A percentile compares a stretch with the other conserved stretches of the same genome.
phyloP scores from a whole-genome alignment of 176 grass and related monocot genomes.

The Raddia distichophylla region DNA sequence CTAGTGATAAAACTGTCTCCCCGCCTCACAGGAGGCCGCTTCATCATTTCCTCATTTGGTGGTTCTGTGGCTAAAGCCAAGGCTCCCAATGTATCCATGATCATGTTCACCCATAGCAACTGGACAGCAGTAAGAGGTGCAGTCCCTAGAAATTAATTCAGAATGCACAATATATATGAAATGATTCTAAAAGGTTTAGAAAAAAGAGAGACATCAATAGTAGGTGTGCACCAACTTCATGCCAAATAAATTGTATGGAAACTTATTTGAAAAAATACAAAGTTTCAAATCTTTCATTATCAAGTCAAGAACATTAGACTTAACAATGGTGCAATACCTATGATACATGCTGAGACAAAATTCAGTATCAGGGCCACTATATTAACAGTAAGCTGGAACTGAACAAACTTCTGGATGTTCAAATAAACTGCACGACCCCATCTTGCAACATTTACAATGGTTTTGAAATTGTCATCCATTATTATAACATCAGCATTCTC shows the following conservation, averaged over 20 bases:
- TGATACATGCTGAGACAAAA: conserved; percentile 63
- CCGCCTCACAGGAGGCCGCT: conserved; percentile 56
- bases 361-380: conserved; percentile 72
- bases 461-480: conserved; percentile 71
- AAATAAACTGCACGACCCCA: conserved; percentile 64
- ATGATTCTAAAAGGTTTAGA: neutral
- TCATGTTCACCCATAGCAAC: conserved; percentile 99
- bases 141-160: conserved; percentile 48
- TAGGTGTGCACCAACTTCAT: neutral
- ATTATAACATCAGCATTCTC: conserved; percentile 63
- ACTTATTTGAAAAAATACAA: neutral
- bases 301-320: conserved; percentile 12
- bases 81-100: conserved; percentile 94
- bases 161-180: conserved; percentile 16
- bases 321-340: conserved; percentile 40
- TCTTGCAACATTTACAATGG: conserved; percentile 67
- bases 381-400: conserved; percentile 76
- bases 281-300: neutral
- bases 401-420: conserved; percentile 80
- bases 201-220: conserved; percentile 1
- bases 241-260: neutral
- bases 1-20: conserved; percentile 71
- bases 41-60: conserved; percentile 80
- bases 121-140: conserved; percentile 94
- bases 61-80: conserved; percentile 91